Evolutionary conservation across 2,329 filamentous ascomycete species (phyloP).

Genomic region (Talaromyces sp.): DNA sequence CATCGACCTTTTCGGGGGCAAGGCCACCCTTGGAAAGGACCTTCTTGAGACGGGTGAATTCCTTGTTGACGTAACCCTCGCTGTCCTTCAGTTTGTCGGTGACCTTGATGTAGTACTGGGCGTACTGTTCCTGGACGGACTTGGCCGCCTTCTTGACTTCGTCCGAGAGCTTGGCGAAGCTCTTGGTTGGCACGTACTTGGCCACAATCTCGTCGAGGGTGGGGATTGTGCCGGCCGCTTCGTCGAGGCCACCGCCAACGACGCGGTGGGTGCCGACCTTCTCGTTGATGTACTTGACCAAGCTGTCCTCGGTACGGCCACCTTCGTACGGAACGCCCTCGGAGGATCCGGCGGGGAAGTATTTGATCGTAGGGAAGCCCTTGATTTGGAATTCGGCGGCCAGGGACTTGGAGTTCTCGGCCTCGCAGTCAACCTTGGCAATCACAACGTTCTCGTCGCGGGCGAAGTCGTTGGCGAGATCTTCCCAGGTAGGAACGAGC

Average conservation of each 20-base stretch:
- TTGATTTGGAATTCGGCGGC: slow-evolving; percentile 72
- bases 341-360: slow-evolving; percentile 81
- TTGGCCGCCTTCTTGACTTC: slow-evolving; percentile 70
- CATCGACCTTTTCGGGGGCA: slow-evolving; percentile 80
- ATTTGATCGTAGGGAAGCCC: slow-evolving; percentile 96
- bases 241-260: slow-evolving; percentile 73
- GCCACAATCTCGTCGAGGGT: slow-evolving; percentile 70
- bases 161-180: slow-evolving; percentile 60
- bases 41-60: slow-evolving; percentile 72
- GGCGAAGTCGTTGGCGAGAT: slow-evolving; percentile 73
- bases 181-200: slow-evolving; percentile 61
- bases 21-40: slow-evolving; percentile 83
- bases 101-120: slow-evolving; percentile 90
- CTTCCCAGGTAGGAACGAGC: slow-evolving; percentile 87
- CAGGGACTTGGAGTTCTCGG: slow-evolving; percentile 74
- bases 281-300: slow-evolving; percentile 79
- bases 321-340: slow-evolving; percentile 68
- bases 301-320: slow-evolving; percentile 69
- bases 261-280: slow-evolving; percentile 84
- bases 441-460: slow-evolving; percentile 75
- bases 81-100: slow-evolving; percentile 79
- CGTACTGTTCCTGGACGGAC: slow-evolving; percentile 71
- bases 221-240: slow-evolving; percentile 75
- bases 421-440: slow-evolving; percentile 93
- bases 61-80: slow-evolving; percentile 76